A percentile compares a stretch with the other conserved stretches of the same genome.
Evolutionary conservation across 495 filamentous ascomycete genomes (phyloP).

Genomic region (Letharia columbiana): DNA sequence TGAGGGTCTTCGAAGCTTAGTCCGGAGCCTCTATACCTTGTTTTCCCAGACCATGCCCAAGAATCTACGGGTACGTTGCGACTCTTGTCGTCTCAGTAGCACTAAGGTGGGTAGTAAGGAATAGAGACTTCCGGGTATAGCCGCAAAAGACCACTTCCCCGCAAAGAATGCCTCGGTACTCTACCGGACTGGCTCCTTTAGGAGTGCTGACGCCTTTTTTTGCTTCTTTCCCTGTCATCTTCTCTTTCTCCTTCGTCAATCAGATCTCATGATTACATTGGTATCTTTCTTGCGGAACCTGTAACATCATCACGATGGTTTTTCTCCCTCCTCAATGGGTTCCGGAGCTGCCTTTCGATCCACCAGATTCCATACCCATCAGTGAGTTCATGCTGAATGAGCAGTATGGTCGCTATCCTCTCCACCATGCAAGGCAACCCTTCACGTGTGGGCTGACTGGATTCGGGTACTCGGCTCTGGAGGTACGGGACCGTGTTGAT

Average conservation of each 20-base stretch:
- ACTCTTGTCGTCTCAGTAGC: background rate
- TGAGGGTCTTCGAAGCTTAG: background rate
- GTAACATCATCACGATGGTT: slow-evolving; percentile 52
- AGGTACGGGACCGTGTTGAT: slow-evolving; percentile 61
- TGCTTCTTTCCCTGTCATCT: background rate
- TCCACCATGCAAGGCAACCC: slow-evolving; percentile 57
- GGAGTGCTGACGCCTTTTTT: background rate
- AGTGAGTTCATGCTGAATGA: slow-evolving; percentile 75
- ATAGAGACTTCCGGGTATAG: background rate
- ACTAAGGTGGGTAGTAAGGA: too few species aligned
- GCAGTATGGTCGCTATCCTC: slow-evolving; percentile 55
- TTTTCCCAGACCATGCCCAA: background rate
- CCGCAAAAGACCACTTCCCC: background rate
- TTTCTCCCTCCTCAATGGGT: slow-evolving; percentile 65
- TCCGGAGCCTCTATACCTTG: background rate
- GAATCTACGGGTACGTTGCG: background rate
- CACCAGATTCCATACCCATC: slow-evolving; percentile 69
- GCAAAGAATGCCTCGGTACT: background rate
- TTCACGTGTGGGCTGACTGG: slow-evolving; percentile 79
- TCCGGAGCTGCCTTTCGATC: slow-evolving; percentile 56
- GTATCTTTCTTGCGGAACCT: background rate
- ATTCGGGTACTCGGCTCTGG: slow-evolving; percentile 54
- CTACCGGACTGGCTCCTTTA: background rate
- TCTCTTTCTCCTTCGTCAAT: background rate
- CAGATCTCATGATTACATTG: background rate